phyloP scores from a whole-genome alignment of 805 yeast genomes.

The Ogataea ramenticola region DNA sequence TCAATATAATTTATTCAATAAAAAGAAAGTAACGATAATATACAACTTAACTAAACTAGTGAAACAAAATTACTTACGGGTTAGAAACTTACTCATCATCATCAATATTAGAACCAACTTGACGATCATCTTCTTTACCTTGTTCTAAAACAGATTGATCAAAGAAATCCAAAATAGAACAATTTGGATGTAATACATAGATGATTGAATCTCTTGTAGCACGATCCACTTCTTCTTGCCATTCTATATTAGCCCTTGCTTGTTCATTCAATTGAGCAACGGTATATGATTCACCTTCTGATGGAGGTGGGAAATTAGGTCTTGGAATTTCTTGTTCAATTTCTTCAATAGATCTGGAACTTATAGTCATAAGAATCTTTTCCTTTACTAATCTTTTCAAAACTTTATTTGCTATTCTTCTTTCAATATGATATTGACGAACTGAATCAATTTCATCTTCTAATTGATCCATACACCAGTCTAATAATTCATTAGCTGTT shows the following conservation, averaged over 20 bases:
- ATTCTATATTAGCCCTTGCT: conserved; percentile 15
- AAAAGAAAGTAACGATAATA: too few species aligned
- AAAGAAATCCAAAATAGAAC: conserved; percentile 65
- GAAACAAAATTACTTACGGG: too few species aligned
- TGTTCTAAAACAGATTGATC: conserved; percentile 24
- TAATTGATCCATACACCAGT: conserved; percentile 70
- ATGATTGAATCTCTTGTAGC: conserved; percentile 27
- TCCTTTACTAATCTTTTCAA: conserved; percentile 79
- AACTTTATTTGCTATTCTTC: conserved; percentile 69
- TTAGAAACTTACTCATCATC: conserved; percentile 26
- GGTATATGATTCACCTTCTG: conserved; percentile 13
- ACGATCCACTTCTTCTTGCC: conserved; percentile 13
- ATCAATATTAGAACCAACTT: conserved; percentile 27
- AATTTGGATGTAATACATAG: conserved; percentile 71
- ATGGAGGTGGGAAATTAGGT: conserved; percentile 9
- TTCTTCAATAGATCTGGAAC: conserved; percentile 33
- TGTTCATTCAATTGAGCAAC: conserved; percentile 11
- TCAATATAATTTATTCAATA: background rate
- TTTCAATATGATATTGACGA: conserved; percentile 62
- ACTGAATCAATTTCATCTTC: conserved; percentile 68
- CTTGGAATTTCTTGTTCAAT: conserved; percentile 23
- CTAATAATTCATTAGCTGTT: conserved; percentile 60
- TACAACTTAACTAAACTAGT: too few species aligned
- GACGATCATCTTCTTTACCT: conserved; percentile 27
- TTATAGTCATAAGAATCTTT: conserved; percentile 67